Evolutionary conservation across 495 filamentous ascomycete genomes (phyloP).

Genomic region (Neurospora intermedia): DNA sequence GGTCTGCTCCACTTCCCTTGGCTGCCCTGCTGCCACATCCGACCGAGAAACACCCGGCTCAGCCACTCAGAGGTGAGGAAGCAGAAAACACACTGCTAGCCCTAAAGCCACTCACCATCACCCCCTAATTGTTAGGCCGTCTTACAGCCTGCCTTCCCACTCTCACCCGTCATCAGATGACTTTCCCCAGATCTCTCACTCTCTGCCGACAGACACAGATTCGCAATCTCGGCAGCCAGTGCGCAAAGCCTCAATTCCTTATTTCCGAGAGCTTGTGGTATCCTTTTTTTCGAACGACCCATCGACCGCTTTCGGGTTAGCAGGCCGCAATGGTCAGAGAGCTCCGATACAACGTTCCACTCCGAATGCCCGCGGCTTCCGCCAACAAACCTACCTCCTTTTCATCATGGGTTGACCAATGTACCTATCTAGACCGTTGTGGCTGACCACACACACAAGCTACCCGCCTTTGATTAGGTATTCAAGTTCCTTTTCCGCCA

Average conservation of each 20-base stretch:
- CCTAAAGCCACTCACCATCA: background rate
- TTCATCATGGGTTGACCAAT: background rate
- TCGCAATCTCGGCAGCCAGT: background rate
- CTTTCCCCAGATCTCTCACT: background rate
- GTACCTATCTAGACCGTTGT: background rate
- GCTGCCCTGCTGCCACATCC: conserved; percentile 3
- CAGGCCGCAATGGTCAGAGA: background rate
- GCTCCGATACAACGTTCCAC: background rate
- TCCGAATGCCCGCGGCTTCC: background rate
- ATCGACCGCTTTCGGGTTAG: background rate
- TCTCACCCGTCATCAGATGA: background rate
- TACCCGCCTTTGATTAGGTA: background rate
- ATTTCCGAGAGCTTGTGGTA: background rate
- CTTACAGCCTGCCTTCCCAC: background rate
- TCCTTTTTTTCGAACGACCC: background rate
- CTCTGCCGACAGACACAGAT: background rate
- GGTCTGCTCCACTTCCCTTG: background rate
- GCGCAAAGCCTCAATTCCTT: background rate
- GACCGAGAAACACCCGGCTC: conserved; percentile 1
- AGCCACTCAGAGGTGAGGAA: conserved; percentile 4
- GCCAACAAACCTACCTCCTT: background rate
- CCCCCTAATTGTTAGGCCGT: background rate
- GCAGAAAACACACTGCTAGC: background rate
- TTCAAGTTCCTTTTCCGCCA: background rate
- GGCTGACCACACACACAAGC: background rate